Evolutionary conservation across 768 basidiomycete genomes (phyloP).

Genomic region (Cubamyces lactineus): DNA sequence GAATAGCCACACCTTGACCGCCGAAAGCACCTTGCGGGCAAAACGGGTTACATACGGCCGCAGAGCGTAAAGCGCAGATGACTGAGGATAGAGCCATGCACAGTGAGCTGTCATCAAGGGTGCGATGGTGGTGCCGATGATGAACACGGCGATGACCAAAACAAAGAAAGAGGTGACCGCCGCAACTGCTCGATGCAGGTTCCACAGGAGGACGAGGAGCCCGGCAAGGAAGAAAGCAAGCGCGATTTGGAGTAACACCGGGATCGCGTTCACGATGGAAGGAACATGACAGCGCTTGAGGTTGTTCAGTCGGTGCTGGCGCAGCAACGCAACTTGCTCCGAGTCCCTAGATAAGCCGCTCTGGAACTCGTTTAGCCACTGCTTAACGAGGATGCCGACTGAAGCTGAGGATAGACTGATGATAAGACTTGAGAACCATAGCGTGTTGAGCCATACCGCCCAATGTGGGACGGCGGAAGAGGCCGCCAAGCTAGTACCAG

Average conservation of each 20-base stretch:
- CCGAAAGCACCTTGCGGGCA: too few species aligned
- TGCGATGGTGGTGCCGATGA: not conserved
- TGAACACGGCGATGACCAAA: not conserved
- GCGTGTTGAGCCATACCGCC: conserved; percentile 25
- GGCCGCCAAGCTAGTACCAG: not conserved
- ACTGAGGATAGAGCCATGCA: conserved; percentile 10
- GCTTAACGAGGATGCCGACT: conserved; percentile 34
- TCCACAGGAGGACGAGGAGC: conserved; percentile 21
- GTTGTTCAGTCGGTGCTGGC: conserved; percentile 25
- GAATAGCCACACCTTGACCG: too few species aligned
- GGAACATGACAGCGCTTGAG: conserved; percentile 24
- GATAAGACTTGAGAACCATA: conserved; percentile 33
- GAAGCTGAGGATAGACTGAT: conserved; percentile 31
- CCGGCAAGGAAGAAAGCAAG: conserved; percentile 29
- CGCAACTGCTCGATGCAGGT: conserved; percentile 20
- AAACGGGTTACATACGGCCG: too few species aligned
- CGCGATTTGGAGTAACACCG: conserved; percentile 26
- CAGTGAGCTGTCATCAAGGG: not conserved
- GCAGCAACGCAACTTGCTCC: conserved; percentile 13
- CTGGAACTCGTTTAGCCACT: conserved; percentile 30
- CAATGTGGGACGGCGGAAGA: not conserved
- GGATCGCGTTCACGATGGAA: conserved; percentile 18
- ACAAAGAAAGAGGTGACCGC: not conserved
- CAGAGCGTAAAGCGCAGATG: too few species aligned
- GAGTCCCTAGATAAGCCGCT: not conserved